These are phyloP conservation scores for Colletotrichum sp. DNA, from an alignment of 2,329 filamentous ascomycete species.

Conservation along the genomic window DNA sequence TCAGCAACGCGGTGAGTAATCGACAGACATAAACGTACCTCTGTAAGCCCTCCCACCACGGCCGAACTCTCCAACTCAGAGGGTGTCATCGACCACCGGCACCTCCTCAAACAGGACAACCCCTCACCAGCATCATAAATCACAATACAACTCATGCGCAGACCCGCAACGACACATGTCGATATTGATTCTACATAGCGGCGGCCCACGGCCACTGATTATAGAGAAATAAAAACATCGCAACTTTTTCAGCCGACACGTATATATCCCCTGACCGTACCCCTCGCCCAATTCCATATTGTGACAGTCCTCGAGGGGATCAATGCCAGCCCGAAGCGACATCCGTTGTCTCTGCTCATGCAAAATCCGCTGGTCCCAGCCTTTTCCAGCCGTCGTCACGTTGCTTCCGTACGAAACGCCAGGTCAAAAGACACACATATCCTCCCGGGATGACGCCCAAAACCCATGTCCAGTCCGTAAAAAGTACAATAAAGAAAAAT, in stretches of 20 bases:
- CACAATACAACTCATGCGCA: not conserved
- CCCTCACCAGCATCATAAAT: not conserved
- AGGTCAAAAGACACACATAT: not conserved
- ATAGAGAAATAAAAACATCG: not conserved
- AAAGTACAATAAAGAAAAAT: not conserved
- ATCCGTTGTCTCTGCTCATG: not conserved
- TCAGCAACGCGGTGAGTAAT: not conserved
- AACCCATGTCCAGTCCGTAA: not conserved
- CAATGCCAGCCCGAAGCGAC: not conserved
- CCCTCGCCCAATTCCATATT: not conserved
- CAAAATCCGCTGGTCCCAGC: slow-evolving; percentile 13
- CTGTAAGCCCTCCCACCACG: not conserved
- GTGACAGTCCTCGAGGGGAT: not conserved
- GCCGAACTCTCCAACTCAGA: not conserved
- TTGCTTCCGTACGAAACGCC: slow-evolving; percentile 15
- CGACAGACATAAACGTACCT: not conserved
- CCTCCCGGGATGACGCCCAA: not conserved
- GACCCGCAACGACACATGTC: not conserved
- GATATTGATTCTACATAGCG: slow-evolving; percentile 18
- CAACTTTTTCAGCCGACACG: slow-evolving; percentile 7
- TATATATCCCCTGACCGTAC: slow-evolving; percentile 1
- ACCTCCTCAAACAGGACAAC: slow-evolving; percentile 1
- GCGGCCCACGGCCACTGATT: not conserved
- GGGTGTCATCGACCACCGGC: not conserved
- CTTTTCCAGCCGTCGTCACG: slow-evolving; percentile 16